Percentiles rank a stretch among this genome's conserved stretches.
Conservation (phyloP, 1,139 yeast species). For the Candida sanyaensis region DNA sequence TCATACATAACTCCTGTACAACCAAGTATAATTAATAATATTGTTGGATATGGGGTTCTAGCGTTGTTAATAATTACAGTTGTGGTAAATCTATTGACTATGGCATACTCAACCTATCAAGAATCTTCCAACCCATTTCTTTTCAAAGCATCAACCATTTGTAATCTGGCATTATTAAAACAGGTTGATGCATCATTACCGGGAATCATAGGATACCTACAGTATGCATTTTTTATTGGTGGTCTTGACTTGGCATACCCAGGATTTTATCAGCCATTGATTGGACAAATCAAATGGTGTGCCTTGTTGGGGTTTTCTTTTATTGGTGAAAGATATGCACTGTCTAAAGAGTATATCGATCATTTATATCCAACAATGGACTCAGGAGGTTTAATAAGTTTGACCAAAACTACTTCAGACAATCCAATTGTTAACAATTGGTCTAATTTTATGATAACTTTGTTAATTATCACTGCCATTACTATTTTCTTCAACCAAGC, state of each 20-base stretch:
- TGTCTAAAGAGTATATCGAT: constrained; percentile 17
- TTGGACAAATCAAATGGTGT: constrained; percentile 41
- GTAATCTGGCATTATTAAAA: constrained; percentile 56
- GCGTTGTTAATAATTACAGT: constrained; percentile 45
- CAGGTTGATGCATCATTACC: constrained; percentile 59
- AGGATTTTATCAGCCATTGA: constrained; percentile 61
- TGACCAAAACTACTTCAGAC: constrained; percentile 30
- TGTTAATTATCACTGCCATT: constrained; percentile 30
- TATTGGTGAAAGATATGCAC: constrained; percentile 7
- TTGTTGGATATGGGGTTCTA: constrained; percentile 43
- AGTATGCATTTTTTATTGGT: constrained; percentile 58
- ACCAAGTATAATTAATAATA: constrained; percentile 28
- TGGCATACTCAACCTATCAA: constrained; percentile 58
- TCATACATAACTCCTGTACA: constrained; percentile 54
- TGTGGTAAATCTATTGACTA: constrained; percentile 42
- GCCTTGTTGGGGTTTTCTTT: constrained; percentile 34
- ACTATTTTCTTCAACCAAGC: constrained; percentile 25
- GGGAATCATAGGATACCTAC: constrained; percentile 53
- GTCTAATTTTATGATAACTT: constrained; percentile 44
- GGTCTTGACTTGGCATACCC: constrained; percentile 62
- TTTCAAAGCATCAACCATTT: constrained; percentile 60
- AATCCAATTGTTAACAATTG: constrained; percentile 33
- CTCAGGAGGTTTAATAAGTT: constrained; percentile 32
- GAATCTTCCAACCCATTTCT: constrained; percentile 62
- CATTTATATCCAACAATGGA: constrained; percentile 38